phyloP scores from a whole-genome alignment of 1,139 yeast genomes.

The Geotrichum aggregatum region DNA sequence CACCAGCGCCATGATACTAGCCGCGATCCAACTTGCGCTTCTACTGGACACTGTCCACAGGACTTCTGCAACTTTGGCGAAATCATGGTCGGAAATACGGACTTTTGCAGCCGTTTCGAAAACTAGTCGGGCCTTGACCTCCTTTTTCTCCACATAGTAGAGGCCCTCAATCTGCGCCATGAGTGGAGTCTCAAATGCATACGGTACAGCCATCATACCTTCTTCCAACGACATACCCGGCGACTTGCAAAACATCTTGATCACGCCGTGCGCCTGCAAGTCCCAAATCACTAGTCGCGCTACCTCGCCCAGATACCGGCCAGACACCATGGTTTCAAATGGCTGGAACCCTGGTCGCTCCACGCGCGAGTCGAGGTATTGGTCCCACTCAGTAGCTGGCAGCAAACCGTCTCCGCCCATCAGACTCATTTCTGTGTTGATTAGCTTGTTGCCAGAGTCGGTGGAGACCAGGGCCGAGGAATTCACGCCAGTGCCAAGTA shows the following conservation, averaged over 20 bases:
- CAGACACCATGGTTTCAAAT: slow-evolving; percentile 81
- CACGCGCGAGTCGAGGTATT: slow-evolving; percentile 55
- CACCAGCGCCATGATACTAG: slow-evolving; percentile 56
- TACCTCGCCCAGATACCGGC: slow-evolving; percentile 84
- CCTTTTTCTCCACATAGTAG: background rate
- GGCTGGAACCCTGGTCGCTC: slow-evolving; percentile 78
- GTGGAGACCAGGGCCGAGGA: slow-evolving; percentile 40
- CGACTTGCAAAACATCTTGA: slow-evolving; percentile 43
- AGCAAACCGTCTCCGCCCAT: slow-evolving; percentile 41
- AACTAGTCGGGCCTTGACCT: background rate
- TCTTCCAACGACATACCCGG: background rate
- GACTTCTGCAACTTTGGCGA: slow-evolving; percentile 45
- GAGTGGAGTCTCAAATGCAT: slow-evolving; percentile 30
- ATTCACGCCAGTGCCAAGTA: slow-evolving; percentile 90
- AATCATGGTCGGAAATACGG: slow-evolving; percentile 17
- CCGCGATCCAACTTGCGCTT: slow-evolving; percentile 77
- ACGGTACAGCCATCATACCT: slow-evolving; percentile 13
- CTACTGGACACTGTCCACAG: slow-evolving; percentile 67
- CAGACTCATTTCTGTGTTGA: slow-evolving; percentile 39
- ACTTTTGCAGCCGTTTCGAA: background rate
- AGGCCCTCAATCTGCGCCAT: slow-evolving; percentile 33
- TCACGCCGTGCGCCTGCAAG: slow-evolving; percentile 44
- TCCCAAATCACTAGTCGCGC: slow-evolving; percentile 55
- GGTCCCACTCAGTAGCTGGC: slow-evolving; percentile 72
- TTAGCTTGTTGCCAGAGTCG: slow-evolving; percentile 20